Base-by-base conservation (phyloP, 2,329 filamentous ascomycete genomes). In the Geoglossum cookeanum region DNA sequence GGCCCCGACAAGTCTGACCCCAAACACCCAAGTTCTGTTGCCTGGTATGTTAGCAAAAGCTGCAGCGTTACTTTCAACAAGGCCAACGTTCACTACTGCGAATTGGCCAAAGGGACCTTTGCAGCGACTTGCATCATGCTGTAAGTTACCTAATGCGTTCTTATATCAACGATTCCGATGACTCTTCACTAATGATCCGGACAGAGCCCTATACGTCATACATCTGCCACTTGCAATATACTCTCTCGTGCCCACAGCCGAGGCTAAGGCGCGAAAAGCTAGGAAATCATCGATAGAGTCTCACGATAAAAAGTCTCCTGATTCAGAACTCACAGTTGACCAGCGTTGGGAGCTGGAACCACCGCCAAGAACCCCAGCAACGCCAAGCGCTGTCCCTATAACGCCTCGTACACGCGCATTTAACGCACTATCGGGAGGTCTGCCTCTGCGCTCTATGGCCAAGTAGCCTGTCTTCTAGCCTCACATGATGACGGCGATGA, bases 31-130 rank as follows among this genome's bases (percentile, higher is more conserved):
- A 81, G 81, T 63, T 73, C 74, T 30, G 75, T 72, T 29, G 72
- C 84, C 5, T 91, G 86, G 86, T 90, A 89, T 67, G 79, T 90
- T 63, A 77, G 78, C 57, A 80, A 84, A 67, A 79, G 78, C 60
- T 91, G 86, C 70, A 72, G 69, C 56, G 74, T 83, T 42, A 81
- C 82, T 1, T 72, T 71, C 56, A 72, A 75, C 4, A 75, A 75
- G 59, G 70, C 69, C 55, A 75, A 77, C 32, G 72, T 77, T 53
- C 70, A 75, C 57, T 80, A 78, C 63, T 91, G 86, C 68, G 69
- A 74, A 64, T 75, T 85, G 66, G 84, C 85, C 5, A 84, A 87
- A 67, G 78, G 75, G 56, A 74, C 76, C 13, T 84, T 87, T 63
- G 83, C 77, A 13, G 73, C 79, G 22, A 81, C 80, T 0, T 68